Percentiles rank a stretch among this genome's conserved stretches.
These are phyloP conservation scores for Solanum paucissectum DNA, from an alignment of 257 asterid species.

Conservation along the genomic window DNA sequence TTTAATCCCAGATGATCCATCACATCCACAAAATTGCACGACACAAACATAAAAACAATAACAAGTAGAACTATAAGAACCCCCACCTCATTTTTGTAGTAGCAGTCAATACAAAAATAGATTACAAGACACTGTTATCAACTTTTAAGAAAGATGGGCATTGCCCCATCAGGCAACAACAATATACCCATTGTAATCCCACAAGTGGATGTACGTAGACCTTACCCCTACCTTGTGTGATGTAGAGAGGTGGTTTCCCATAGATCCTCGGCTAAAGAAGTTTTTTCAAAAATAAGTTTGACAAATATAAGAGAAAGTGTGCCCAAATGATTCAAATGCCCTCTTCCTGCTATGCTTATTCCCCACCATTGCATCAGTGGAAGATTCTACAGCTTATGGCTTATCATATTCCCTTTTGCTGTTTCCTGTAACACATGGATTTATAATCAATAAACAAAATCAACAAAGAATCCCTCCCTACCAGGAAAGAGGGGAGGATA, in stretches of 20 bases:
- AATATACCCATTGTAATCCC: background rate
- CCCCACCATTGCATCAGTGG: conserved; percentile 54
- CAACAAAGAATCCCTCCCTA: background rate
- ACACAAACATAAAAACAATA: background rate
- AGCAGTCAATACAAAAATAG: background rate
- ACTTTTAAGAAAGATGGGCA: background rate
- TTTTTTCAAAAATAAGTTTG: background rate
- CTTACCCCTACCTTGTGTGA: background rate
- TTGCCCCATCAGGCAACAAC: background rate
- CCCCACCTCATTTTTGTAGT: background rate
- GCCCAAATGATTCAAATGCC: background rate
- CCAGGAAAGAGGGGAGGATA: background rate
- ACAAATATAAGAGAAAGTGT: background rate
- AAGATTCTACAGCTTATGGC: conserved; percentile 21
- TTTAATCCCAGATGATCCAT: background rate
- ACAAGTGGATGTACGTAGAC: background rate
- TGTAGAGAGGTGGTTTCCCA: background rate
- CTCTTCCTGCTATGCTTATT: conserved; percentile 10
- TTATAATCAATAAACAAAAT: background rate
- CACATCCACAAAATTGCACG: background rate
- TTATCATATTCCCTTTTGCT: conserved; percentile 18
- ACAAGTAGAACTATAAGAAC: background rate
- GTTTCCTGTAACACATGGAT: conserved; percentile 32
- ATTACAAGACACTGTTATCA: background rate
- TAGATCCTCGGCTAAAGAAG: background rate